Conservation (phyloP, 192 early-diverging fungal genomes). For the Linnemannia zychae region DNA sequence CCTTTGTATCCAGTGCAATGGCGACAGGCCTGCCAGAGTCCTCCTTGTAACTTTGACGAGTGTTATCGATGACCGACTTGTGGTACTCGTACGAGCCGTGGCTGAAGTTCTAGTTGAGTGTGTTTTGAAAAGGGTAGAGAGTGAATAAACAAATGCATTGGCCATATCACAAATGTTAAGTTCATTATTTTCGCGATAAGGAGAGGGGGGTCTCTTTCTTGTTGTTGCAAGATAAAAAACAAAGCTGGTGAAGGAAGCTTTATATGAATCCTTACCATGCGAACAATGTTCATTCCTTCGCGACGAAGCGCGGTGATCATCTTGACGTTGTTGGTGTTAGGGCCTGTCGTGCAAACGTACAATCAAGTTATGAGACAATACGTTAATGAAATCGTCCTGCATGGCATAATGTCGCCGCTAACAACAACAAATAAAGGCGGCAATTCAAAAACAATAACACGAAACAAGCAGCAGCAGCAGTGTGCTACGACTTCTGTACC, state of each 20-base stretch:
- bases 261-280: slow-evolving; percentile 63
- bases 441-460: background rate
- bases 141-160: background rate
- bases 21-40: slow-evolving; percentile 64
- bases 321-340: slow-evolving; percentile 82
- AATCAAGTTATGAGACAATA: background rate
- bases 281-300: slow-evolving; percentile 87
- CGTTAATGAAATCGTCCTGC: background rate
- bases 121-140: background rate
- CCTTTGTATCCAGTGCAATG: slow-evolving; percentile 87
- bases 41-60: slow-evolving; percentile 62
- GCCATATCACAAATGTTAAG: background rate
- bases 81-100: slow-evolving; percentile 68
- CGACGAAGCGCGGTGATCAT: slow-evolving; percentile 76
- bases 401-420: background rate
- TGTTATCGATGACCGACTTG: slow-evolving; percentile 80
- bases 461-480: background rate
- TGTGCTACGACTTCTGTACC: slow-evolving; percentile 51
- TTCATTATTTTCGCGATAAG: background rate
- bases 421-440: background rate
- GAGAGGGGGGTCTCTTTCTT: background rate
- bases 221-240: no score
- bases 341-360: slow-evolving; percentile 54
- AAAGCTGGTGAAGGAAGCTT: no score
- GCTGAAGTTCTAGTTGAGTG: slow-evolving; percentile 38